Conservation (phyloP, 2,329 filamentous ascomycete species). For the Penicillium sp. region DNA sequence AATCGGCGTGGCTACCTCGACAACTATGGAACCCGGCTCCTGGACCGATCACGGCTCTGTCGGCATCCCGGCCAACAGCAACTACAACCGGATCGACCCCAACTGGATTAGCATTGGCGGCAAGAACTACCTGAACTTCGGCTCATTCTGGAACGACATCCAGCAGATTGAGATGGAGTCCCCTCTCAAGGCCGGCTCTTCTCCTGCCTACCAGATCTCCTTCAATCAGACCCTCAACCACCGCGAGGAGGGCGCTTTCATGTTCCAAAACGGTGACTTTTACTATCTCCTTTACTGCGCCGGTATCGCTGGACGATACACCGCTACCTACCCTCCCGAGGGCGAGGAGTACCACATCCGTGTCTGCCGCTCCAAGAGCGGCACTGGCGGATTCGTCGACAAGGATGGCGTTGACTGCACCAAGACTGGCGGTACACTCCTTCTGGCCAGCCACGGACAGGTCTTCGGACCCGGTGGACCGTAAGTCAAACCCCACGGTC, state of each 20-base stretch:
- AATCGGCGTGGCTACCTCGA: conserved; percentile 58
- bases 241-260: conserved; percentile 57
- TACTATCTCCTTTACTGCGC: conserved; percentile 64
- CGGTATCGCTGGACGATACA: conserved; percentile 59
- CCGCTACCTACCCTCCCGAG: conserved; percentile 49
- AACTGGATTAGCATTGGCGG: conserved; percentile 49
- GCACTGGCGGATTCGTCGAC: conserved; percentile 59
- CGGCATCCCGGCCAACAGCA: conserved; percentile 36
- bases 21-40: conserved; percentile 38
- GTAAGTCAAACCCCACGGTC: conserved; percentile 41
- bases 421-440: conserved; percentile 58
- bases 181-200: conserved; percentile 27
- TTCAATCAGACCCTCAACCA: conserved; percentile 54
- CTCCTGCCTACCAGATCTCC: conserved; percentile 49
- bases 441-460: conserved; percentile 59
- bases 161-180: conserved; percentile 56
- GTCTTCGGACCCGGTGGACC: conserved; percentile 68
- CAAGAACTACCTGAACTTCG: conserved; percentile 57
- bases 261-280: conserved; percentile 55
- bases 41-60: conserved; percentile 39
- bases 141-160: conserved; percentile 68
- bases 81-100: conserved; percentile 62
- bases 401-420: conserved; percentile 53
- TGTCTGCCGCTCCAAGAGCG: conserved; percentile 57
- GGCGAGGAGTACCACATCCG: conserved; percentile 65